Percentiles rank a stretch among this genome's conserved stretches.
Conservation (phyloP, 1,139 yeast species). For the Saccharomyces uvarum region DNA sequence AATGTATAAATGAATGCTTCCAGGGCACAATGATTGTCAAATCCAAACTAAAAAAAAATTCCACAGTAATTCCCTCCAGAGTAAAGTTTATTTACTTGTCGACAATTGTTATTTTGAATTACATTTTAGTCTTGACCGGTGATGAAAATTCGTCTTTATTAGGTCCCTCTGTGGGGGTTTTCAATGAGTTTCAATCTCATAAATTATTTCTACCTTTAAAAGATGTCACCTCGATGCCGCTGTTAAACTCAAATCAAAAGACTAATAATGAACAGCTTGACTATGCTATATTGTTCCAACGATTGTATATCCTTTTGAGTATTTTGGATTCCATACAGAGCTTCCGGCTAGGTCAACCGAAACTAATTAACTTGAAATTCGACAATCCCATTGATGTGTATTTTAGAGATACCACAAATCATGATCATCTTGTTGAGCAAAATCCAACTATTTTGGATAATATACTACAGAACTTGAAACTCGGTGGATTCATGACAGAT, state of each 20-base stretch:
- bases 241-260: not conserved
- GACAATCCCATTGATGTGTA: constrained; percentile 14
- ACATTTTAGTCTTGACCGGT: constrained; percentile 51
- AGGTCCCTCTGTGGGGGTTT: constrained; percentile 45
- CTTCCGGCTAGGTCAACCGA: constrained; percentile 52
- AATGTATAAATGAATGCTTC: constrained; percentile 32
- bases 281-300: constrained; percentile 40
- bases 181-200: constrained; percentile 51
- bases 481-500: constrained; percentile 24
- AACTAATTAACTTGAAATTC: constrained; percentile 31
- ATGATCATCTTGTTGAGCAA: constrained; percentile 25
- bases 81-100: constrained; percentile 38
- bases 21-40: constrained; percentile 39
- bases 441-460: constrained; percentile 15
- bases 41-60: constrained; percentile 35
- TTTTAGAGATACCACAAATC: constrained; percentile 10
- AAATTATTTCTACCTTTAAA: constrained; percentile 31
- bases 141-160: constrained; percentile 50
- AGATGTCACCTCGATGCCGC: constrained; percentile 19
- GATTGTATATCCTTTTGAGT: constrained; percentile 42
- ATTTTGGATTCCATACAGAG: constrained; percentile 51
- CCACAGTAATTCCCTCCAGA: constrained; percentile 32
- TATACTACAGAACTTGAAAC: constrained; percentile 20
- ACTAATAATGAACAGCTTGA: constrained; percentile 12
- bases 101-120: constrained; percentile 47